Evolutionary conservation across 495 filamentous ascomycete species (phyloP).

Genomic region (Durotheca rogersii): DNA sequence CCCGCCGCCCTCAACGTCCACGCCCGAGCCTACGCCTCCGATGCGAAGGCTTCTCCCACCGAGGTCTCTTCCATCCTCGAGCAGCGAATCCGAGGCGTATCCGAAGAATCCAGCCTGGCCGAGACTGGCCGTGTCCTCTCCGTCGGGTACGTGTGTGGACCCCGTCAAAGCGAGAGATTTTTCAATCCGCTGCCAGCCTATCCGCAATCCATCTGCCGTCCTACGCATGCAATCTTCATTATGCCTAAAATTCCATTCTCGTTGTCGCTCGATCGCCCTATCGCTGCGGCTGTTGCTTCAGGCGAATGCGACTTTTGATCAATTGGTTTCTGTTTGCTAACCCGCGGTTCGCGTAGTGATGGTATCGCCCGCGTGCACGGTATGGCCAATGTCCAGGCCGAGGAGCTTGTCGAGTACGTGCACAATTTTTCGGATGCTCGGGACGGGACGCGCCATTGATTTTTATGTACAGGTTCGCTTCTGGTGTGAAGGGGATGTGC

Average conservation of each 20-base stretch:
- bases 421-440: constrained; percentile 10
- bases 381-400: constrained; percentile 99
- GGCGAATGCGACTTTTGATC: not conserved
- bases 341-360: constrained; percentile 64
- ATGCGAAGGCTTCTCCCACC: constrained; percentile 92
- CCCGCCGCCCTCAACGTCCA: constrained; percentile 76
- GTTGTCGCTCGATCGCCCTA: constrained; percentile 2
- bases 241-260: not conserved
- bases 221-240: not conserved
- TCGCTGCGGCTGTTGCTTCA: not conserved
- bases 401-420: constrained; percentile 99
- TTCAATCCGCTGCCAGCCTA: constrained; percentile 15
- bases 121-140: constrained; percentile 99
- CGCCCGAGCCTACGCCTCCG: constrained; percentile 84
- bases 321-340: constrained; percentile 42
- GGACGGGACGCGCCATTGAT: constrained; percentile 33
- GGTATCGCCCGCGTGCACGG: constrained; percentile 99
- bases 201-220: not conserved
- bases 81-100: constrained; percentile 95
- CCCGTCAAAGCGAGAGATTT: constrained; percentile 35
- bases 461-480: constrained; percentile 75
- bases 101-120: constrained; percentile 93
- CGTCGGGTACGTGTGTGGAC: constrained; percentile 93
- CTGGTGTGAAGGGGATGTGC: constrained; percentile 99
- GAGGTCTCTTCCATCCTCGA: constrained; percentile 99